phyloP scores from a whole-genome alignment of 176 grass and related monocot genomes.

The Phyllostachys edulis region DNA sequence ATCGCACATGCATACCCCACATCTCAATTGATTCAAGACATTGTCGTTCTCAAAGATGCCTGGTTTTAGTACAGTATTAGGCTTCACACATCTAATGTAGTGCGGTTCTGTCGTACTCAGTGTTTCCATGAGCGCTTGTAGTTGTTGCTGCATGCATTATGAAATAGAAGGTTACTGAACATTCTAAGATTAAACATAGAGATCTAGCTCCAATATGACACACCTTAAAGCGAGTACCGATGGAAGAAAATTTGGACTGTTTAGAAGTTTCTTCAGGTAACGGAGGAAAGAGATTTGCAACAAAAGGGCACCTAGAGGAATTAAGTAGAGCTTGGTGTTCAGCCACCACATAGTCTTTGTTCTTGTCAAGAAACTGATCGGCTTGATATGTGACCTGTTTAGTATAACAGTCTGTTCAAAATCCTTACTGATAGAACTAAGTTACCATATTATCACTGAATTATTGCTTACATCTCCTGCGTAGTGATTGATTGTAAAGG shows the following conservation, averaged over 20 bases:
- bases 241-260: conserved; percentile 97
- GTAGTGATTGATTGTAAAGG: conserved; percentile 93
- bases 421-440: background rate
- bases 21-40: conserved; percentile 90
- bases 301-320: conserved; percentile 75
- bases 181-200: conserved; percentile 33
- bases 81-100: conserved; percentile 98
- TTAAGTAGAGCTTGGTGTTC: conserved; percentile 96
- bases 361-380: conserved; percentile 94
- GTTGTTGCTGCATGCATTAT: conserved; percentile 86
- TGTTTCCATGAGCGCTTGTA: conserved; percentile 96
- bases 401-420: conserved; percentile 23
- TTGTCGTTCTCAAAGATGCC: conserved; percentile 89
- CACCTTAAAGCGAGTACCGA: conserved; percentile 97
- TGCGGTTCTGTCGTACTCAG: conserved; percentile 91
- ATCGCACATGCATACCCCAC: conserved; percentile 62
- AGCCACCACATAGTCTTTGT: conserved; percentile 98
- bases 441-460: conserved; percentile 15
- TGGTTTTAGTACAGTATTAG: conserved; percentile 83
- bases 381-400: conserved; percentile 93
- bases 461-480: conserved; percentile 92
- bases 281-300: conserved; percentile 87
- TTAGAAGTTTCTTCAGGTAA: conserved; percentile 86
- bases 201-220: conserved; percentile 39
- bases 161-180: conserved; percentile 19